phyloP scores from a whole-genome alignment of 805 yeast genomes.

The Torulaspora franciscae region DNA sequence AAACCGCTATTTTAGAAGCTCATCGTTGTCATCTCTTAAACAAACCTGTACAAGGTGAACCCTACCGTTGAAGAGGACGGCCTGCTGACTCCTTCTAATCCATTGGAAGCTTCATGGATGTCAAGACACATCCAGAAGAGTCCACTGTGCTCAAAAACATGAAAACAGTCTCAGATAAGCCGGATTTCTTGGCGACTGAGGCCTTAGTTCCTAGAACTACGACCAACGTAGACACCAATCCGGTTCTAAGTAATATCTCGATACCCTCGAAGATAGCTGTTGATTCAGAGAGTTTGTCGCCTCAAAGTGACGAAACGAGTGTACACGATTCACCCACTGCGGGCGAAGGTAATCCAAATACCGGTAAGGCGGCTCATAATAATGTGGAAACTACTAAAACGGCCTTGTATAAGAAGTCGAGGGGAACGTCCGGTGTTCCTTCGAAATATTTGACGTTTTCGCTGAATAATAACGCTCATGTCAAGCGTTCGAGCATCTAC shows the following conservation, averaged over 20 bases:
- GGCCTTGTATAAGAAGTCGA: slow-evolving; percentile 2
- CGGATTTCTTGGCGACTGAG: slow-evolving; percentile 26
- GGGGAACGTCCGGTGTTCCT: slow-evolving; percentile 1
- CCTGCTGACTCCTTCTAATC: not conserved
- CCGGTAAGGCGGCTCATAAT: not conserved
- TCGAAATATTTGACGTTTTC: slow-evolving; percentile 21
- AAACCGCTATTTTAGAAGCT: not conserved
- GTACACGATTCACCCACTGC: not conserved
- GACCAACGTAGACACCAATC: slow-evolving; percentile 30
- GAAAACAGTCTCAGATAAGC: slow-evolving; percentile 12
- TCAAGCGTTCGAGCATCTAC: slow-evolving; percentile 33
- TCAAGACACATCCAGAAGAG: not conserved
- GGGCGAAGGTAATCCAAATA: not conserved
- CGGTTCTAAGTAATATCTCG: slow-evolving; percentile 30
- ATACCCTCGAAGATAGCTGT: slow-evolving; percentile 15
- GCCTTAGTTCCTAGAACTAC: slow-evolving; percentile 28
- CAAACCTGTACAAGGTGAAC: not conserved
- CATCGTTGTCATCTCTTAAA: not conserved
- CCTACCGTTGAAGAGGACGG: not conserved
- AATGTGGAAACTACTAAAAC: slow-evolving; percentile 1
- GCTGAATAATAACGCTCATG: slow-evolving; percentile 24
- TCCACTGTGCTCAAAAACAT: slow-evolving; percentile 2
- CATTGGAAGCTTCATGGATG: not conserved
- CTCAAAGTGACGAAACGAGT: not conserved
- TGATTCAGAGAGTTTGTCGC: not conserved